Evolutionary conservation across 148 eudicot species (phyloP).

Genomic region (Nyssa sinensis): DNA sequence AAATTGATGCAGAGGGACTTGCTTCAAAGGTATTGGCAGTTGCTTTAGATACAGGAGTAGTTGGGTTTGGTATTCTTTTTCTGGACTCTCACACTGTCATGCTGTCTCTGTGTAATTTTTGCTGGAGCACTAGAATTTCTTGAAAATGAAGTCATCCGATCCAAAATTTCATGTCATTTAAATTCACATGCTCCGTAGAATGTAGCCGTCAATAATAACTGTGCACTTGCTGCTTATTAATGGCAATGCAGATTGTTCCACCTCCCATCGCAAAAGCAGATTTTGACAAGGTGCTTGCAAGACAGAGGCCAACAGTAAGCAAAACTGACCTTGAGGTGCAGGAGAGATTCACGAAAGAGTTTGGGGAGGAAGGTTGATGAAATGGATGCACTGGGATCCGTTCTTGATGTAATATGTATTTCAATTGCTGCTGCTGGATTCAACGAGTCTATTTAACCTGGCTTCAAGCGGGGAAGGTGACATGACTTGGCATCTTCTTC

Average conservation of each 20-base stretch:
- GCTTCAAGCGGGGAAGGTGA: constrained; percentile 9
- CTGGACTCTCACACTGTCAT: not conserved
- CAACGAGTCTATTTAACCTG: not conserved
- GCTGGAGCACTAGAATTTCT: not conserved
- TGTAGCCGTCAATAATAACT: not conserved
- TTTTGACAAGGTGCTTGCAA: constrained; percentile 88
- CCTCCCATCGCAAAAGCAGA: constrained; percentile 82
- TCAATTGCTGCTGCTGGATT: constrained; percentile 19
- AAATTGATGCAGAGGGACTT: constrained; percentile 78
- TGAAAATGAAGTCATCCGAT: not conserved
- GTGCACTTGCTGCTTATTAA: not conserved
- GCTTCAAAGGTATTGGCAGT: constrained; percentile 61
- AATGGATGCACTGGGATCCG: constrained; percentile 2
- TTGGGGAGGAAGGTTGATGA: constrained; percentile 85
- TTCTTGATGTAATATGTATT: constrained; percentile 18
- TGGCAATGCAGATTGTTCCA: constrained; percentile 68
- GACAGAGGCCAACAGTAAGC: constrained; percentile 96
- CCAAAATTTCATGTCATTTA: not conserved
- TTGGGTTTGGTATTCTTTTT: not conserved
- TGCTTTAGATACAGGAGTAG: not conserved
- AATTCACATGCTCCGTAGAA: not conserved
- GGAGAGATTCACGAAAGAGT: constrained; percentile 88
- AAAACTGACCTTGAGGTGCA: constrained; percentile 89
- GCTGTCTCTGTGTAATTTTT: not conserved
- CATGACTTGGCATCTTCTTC: constrained; percentile 9